phyloP scores from a whole-genome alignment of 352 stramenopile genomes.

The Phytophthora uliginosa region DNA sequence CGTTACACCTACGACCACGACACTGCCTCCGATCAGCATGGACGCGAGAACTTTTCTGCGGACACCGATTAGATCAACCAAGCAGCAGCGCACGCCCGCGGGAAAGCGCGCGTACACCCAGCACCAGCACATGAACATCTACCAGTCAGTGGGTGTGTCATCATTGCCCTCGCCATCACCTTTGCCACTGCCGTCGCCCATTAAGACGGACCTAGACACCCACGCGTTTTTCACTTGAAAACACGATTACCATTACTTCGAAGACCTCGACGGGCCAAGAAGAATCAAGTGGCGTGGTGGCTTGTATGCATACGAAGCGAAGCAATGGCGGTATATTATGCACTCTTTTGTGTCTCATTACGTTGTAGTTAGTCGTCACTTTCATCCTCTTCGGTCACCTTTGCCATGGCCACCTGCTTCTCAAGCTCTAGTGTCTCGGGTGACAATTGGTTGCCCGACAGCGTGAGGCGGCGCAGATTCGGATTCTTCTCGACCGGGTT shows the following conservation, averaged over 20 bases:
- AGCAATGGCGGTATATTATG: conserved; percentile 27
- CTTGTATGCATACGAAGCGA: conserved; percentile 31
- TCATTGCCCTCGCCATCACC: conserved; percentile 48
- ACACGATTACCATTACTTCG: neutral
- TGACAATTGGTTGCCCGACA: conserved; percentile 80
- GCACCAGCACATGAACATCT: conserved; percentile 29
- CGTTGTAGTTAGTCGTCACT: conserved; percentile 26
- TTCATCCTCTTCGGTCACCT: conserved; percentile 68
- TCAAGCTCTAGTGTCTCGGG: conserved; percentile 70
- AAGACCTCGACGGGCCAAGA: neutral
- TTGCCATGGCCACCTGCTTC: conserved; percentile 66
- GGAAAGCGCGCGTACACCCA: conserved; percentile 32
- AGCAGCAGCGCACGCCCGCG: conserved; percentile 32
- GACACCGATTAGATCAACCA: conserved; percentile 36
- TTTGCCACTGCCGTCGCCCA: conserved; percentile 77
- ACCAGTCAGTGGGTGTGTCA: conserved; percentile 31
- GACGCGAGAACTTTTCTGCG: conserved; percentile 41
- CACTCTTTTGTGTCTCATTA: conserved; percentile 6
- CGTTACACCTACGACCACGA: conserved; percentile 27
- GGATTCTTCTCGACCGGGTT: conserved; percentile 79
- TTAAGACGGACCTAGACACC: conserved; percentile 89
- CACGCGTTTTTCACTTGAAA: conserved; percentile 88
- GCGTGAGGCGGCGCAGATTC: conserved; percentile 80
- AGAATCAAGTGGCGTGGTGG: conserved; percentile 3
- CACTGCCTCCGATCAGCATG: conserved; percentile 42